These are phyloP conservation scores for Ophiostoma himal-ulmi DNA, from an alignment of 2,329 filamentous ascomycete genomes.

Conservation along the genomic window DNA sequence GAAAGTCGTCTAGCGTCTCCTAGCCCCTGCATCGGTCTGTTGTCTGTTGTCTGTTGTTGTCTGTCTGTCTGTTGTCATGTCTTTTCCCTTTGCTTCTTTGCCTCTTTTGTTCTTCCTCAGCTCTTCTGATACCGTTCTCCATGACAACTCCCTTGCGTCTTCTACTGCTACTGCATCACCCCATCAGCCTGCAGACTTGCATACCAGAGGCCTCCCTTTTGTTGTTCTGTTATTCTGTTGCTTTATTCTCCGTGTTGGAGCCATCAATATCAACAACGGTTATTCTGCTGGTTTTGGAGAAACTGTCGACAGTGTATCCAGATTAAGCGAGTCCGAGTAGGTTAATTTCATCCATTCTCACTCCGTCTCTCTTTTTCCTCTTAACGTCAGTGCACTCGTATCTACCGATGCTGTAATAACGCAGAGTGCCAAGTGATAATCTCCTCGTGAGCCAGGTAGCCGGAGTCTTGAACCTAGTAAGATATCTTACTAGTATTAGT, in stretches of 20 bases:
- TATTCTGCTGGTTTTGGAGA: background rate
- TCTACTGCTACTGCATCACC: background rate
- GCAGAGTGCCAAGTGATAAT: background rate
- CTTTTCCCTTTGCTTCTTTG: background rate
- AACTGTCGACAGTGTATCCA: no score
- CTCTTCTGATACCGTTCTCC: background rate
- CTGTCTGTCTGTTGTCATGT: background rate
- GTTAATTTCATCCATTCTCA: background rate
- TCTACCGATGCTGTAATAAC: background rate
- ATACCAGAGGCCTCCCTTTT: background rate
- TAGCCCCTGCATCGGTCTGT: conserved; percentile 3
- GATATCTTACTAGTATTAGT: no score
- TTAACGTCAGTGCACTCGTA: background rate
- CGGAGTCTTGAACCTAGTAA: background rate
- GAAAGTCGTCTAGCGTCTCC: background rate
- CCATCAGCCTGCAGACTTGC: background rate
- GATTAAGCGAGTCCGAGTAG: background rate
- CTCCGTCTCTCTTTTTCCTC: background rate
- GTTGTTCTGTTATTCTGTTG: background rate
- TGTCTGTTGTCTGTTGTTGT: background rate
- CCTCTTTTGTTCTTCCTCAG: background rate
- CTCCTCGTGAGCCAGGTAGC: background rate
- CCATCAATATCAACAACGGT: no score
- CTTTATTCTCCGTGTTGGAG: background rate
- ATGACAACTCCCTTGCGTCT: background rate